Conservation (phyloP, 768 basidiomycete genomes). For the Pleurotus tuber-regium region DNA sequence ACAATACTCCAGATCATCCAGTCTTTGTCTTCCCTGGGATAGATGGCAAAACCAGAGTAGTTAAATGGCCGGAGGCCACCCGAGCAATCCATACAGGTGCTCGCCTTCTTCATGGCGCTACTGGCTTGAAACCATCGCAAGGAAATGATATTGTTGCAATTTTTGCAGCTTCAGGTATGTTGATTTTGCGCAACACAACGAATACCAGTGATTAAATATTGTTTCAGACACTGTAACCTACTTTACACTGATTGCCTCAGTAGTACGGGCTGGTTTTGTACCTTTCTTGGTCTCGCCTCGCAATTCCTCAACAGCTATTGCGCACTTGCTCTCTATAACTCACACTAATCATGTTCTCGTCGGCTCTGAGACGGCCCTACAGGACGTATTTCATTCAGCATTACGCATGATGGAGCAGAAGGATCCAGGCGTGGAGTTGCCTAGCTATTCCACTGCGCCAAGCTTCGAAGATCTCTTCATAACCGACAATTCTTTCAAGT, state of each 20-base stretch:
- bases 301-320: constrained; percentile 13
- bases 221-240: constrained; percentile 23
- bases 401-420: constrained; percentile 17
- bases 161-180: constrained; percentile 18
- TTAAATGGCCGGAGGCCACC: constrained; percentile 22
- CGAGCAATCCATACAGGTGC: constrained; percentile 23
- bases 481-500: constrained; percentile 4
- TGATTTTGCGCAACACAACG: not conserved
- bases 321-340: constrained; percentile 24
- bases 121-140: constrained; percentile 6
- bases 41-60: constrained; percentile 9
- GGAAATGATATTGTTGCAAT: constrained; percentile 15
- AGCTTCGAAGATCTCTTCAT: constrained; percentile 20
- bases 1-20: constrained; percentile 26
- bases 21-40: constrained; percentile 23
- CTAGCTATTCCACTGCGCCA: constrained; percentile 17
- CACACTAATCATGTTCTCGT: constrained; percentile 22
- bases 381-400: constrained; percentile 16
- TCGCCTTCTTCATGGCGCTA: constrained; percentile 9
- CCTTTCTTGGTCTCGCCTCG: constrained; percentile 25
- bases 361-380: constrained; percentile 22
- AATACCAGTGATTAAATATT: not conserved
- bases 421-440: constrained; percentile 7
- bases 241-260: constrained; percentile 14
- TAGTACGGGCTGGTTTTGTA: constrained; percentile 13